Evolutionary conservation across 1,284 basidiomycete genomes (phyloP).

Genomic region (Austroboletus novae-zelandiae): DNA sequence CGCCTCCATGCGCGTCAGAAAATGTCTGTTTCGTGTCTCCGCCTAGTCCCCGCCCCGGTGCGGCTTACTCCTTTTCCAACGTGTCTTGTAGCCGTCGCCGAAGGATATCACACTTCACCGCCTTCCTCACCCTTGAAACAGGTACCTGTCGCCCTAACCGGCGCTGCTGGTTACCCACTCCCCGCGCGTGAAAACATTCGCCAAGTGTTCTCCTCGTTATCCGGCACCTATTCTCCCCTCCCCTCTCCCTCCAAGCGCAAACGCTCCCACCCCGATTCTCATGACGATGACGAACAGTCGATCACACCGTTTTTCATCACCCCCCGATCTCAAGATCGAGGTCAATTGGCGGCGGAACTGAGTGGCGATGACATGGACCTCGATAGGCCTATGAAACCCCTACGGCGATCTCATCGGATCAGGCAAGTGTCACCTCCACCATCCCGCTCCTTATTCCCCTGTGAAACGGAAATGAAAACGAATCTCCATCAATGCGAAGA

Average conservation of each 20-base stretch:
- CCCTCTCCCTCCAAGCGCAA: conserved; percentile 37
- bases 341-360: conserved; percentile 23
- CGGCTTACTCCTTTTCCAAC: conserved; percentile 28
- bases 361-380: conserved; percentile 30
- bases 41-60: conserved; percentile 19
- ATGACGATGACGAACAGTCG: conserved; percentile 21
- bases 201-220: conserved; percentile 30
- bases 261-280: conserved; percentile 24
- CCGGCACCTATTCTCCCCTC: conserved; percentile 26
- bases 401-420: conserved; percentile 34
- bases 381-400: conserved; percentile 37
- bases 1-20: conserved; percentile 33
- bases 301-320: conserved; percentile 10
- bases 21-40: conserved; percentile 30
- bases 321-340: conserved; percentile 24
- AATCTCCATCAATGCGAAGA: conserved; percentile 27
- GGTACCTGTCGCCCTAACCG: conserved; percentile 23
- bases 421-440: conserved; percentile 27
- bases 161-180: conserved; percentile 17
- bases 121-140: conserved; percentile 32
- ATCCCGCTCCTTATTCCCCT: conserved; percentile 22
- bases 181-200: conserved; percentile 32
- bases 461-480: conserved; percentile 31
- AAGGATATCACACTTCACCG: conserved; percentile 33
- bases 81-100: conserved; percentile 29